Conservation (phyloP, 2,329 filamentous ascomycete genomes). For the Pseudocercospora crystallina region DNA sequence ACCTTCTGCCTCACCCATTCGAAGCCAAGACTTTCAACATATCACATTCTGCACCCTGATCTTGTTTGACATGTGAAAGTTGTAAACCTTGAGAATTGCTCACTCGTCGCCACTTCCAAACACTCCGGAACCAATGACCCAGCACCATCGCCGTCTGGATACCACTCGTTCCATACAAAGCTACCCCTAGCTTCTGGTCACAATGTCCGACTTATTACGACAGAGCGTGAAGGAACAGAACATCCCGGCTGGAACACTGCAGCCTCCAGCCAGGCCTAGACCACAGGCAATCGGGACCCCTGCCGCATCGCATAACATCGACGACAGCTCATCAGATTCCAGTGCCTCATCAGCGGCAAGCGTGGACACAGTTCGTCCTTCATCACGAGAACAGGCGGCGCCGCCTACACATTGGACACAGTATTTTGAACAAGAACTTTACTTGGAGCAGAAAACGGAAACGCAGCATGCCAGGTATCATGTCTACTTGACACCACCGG, state of each 20-base stretch:
- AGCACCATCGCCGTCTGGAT: background rate
- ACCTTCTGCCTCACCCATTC: background rate
- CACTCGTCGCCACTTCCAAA: background rate
- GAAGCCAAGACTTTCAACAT: too few species aligned
- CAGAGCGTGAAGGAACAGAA: conserved; percentile 19
- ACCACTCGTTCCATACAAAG: background rate
- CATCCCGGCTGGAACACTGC: conserved; percentile 2
- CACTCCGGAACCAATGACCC: background rate
- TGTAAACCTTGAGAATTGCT: background rate
- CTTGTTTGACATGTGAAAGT: conserved; percentile 3
- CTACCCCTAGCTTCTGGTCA: conserved; percentile 15
- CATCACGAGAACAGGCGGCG: conserved; percentile 42
- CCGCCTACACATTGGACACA: conserved; percentile 79
- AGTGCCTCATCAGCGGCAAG: conserved; percentile 89
- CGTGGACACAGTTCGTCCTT: conserved; percentile 50
- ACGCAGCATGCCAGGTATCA: conserved; percentile 65
- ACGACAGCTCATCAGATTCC: conserved; percentile 54
- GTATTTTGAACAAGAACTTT: conserved; percentile 87
- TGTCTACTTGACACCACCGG: conserved; percentile 81
- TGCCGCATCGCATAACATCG: conserved; percentile 14
- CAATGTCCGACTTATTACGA: conserved; percentile 32
- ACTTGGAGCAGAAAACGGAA: conserved; percentile 55
- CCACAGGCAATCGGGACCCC: conserved; percentile 21
- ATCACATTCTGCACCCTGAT: too few species aligned
- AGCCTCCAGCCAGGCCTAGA: conserved; percentile 17